These are phyloP conservation scores for Cyberlindnera euphorbiae DNA, from an alignment of 805 yeast species.

Conservation along the genomic window DNA sequence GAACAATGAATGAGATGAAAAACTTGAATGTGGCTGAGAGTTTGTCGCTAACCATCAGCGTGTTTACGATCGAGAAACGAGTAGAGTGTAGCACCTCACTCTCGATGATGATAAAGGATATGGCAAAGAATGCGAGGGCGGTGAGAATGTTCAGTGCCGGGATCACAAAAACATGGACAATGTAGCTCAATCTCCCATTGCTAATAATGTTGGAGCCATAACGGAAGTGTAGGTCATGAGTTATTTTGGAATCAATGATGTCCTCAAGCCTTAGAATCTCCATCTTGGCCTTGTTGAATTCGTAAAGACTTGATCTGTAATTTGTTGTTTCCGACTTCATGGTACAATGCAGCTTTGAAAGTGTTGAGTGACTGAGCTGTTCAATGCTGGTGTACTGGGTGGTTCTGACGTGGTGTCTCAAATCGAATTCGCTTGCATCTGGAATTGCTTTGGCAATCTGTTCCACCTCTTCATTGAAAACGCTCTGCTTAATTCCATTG, in stretches of 20 bases:
- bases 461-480: slow-evolving; percentile 14
- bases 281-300: slow-evolving; percentile 45
- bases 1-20: slow-evolving; percentile 36
- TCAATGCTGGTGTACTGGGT: slow-evolving; percentile 20
- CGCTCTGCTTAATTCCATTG: slow-evolving; percentile 19
- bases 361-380: slow-evolving; percentile 33
- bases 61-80: slow-evolving; percentile 53
- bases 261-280: slow-evolving; percentile 55
- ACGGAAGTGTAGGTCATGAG: slow-evolving; percentile 30
- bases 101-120: slow-evolving; percentile 56
- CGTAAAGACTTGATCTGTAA: slow-evolving; percentile 50
- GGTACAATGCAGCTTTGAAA: slow-evolving; percentile 47
- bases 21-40: slow-evolving; percentile 28
- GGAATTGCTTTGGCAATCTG: slow-evolving; percentile 14
- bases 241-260: slow-evolving; percentile 38
- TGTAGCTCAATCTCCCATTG: slow-evolving; percentile 39
- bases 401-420: slow-evolving; percentile 23
- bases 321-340: slow-evolving; percentile 50
- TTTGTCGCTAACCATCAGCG: slow-evolving; percentile 33
- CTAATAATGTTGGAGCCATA: slow-evolving; percentile 24
- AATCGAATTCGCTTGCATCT: slow-evolving; percentile 11
- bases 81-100: slow-evolving; percentile 76
- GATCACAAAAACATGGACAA: slow-evolving; percentile 36
- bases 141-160: slow-evolving; percentile 43
- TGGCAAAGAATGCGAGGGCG: slow-evolving; percentile 37